These are phyloP conservation scores for Solanum microdontum DNA, from an alignment of 257 asterid species.

Conservation along the genomic window DNA sequence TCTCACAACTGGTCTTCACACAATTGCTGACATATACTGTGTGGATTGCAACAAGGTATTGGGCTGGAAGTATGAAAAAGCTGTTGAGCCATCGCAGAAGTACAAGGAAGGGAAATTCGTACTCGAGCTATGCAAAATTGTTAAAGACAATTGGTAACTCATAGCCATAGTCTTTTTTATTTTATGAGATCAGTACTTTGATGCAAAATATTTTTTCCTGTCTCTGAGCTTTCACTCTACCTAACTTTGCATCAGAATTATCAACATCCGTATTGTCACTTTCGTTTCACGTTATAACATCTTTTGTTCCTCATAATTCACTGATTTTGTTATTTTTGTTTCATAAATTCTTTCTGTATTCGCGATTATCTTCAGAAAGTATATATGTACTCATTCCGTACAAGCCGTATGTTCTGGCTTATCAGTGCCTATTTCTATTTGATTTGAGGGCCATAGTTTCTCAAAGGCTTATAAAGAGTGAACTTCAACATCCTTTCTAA, in stretches of 20 bases:
- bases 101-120: conserved; percentile 35
- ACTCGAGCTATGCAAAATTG: conserved; percentile 16
- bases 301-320: neutral
- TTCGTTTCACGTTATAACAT: neutral
- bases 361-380: neutral
- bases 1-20: conserved; percentile 29
- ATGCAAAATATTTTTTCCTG: neutral
- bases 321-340: neutral
- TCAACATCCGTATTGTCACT: neutral
- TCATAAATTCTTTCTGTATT: neutral
- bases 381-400: neutral
- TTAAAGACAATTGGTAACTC: conserved; percentile 12
- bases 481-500: neutral
- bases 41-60: conserved; percentile 19
- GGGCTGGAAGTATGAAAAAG: conserved; percentile 36
- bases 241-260: neutral
- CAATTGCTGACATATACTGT: conserved; percentile 23
- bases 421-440: neutral
- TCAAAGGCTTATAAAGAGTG: neutral
- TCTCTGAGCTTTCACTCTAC: neutral
- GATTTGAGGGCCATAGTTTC: neutral
- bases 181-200: neutral
- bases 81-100: conserved; percentile 21
- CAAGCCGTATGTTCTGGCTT: neutral
- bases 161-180: neutral